These are phyloP conservation scores for Auxenochlorella pyrenoidosa DNA, from an alignment of 139 green algal genomes.

Conservation along the genomic window DNA sequence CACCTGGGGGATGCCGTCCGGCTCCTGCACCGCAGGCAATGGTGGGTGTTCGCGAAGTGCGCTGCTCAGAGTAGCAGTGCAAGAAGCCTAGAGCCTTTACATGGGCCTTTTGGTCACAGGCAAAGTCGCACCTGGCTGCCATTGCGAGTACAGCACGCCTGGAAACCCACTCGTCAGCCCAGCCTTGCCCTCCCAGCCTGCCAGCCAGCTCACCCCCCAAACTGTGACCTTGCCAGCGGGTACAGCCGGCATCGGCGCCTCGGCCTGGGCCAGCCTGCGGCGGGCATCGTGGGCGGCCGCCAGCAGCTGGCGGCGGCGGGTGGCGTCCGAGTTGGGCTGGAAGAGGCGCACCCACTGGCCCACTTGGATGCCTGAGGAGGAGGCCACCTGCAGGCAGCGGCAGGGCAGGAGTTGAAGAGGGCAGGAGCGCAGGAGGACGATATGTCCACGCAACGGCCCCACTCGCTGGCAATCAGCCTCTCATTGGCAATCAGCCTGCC, in stretches of 20 bases:
- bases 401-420: background rate
- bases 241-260: background rate
- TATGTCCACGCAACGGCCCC: too few relatives aligned
- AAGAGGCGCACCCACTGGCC: slow-evolving; percentile 27
- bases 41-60: background rate
- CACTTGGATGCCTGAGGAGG: background rate
- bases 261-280: background rate
- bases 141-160: too few relatives aligned
- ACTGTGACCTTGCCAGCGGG: slow-evolving; percentile 12
- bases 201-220: too few relatives aligned
- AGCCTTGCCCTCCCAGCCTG: too few relatives aligned
- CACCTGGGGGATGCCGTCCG: background rate
- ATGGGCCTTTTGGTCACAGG: too few relatives aligned
- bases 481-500: too few relatives aligned
- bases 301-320: background rate
- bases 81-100: too few relatives aligned
- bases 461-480: too few relatives aligned
- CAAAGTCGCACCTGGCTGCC: too few relatives aligned
- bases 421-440: background rate
- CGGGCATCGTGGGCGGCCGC: background rate
- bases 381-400: slow-evolving; percentile 11
- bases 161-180: too few relatives aligned
- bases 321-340: slow-evolving; percentile 14
- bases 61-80: too few relatives aligned
- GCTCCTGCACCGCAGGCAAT: background rate